These are phyloP conservation scores for Zelopaecilomyces penicillatus DNA, from an alignment of 2,329 filamentous ascomycete genomes.

Conservation along the genomic window DNA sequence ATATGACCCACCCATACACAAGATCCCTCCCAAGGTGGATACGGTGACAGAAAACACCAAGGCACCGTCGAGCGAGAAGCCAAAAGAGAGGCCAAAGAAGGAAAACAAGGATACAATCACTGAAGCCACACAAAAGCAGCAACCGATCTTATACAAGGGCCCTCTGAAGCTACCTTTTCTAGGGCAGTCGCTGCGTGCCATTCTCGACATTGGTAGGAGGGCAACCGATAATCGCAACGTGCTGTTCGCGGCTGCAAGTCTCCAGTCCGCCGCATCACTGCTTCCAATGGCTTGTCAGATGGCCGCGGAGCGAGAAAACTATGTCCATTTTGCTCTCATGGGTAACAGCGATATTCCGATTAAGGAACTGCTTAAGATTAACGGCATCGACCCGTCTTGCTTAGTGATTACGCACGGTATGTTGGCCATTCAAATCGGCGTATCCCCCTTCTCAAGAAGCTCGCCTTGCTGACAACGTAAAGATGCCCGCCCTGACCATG, in stretches of 20 bases:
- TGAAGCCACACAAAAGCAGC: not conserved
- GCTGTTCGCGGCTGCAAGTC: conserved; percentile 67
- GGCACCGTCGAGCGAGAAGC: not conserved
- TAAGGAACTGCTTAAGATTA: conserved; percentile 62
- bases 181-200: conserved; percentile 51
- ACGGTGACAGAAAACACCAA: not conserved
- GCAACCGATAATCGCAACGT: conserved; percentile 57
- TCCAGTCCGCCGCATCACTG: conserved; percentile 63
- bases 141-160: conserved; percentile 49
- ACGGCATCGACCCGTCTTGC: conserved; percentile 68
- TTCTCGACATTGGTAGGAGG: conserved; percentile 44
- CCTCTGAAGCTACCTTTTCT: conserved; percentile 61
- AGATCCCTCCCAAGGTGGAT: conserved; percentile 1
- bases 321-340: conserved; percentile 76
- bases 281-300: conserved; percentile 84
- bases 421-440: not conserved
- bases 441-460: not conserved
- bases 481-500: conserved; percentile 72
- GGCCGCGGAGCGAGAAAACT: conserved; percentile 58
- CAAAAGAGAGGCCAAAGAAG: not conserved
- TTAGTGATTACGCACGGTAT: conserved; percentile 52
- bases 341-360: conserved; percentile 63
- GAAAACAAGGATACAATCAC: not conserved
- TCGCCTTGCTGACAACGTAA: conserved; percentile 12
- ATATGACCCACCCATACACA: conserved; percentile 4